Evolutionary conservation across 805 yeast species (phyloP).

Genomic region (Wickerhamiella lipophila): DNA sequence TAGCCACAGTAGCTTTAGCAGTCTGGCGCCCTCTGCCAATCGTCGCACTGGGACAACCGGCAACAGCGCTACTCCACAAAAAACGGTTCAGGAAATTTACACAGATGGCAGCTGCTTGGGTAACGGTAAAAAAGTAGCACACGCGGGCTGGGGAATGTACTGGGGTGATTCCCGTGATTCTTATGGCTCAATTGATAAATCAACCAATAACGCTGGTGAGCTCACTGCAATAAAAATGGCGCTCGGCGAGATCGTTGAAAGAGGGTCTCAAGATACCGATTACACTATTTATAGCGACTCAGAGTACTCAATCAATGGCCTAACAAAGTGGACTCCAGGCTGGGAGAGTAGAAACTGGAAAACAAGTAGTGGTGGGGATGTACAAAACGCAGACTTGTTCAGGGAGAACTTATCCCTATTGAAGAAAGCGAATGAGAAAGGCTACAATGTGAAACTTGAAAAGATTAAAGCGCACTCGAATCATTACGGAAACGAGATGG

Average conservation of each 20-base stretch:
- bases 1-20: too few species aligned
- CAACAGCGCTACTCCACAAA: not conserved
- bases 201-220: slow-evolving; percentile 74
- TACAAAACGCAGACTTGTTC: slow-evolving; percentile 44
- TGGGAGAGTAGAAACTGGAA: slow-evolving; percentile 52
- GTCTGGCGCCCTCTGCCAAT: not conserved
- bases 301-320: slow-evolving; percentile 43
- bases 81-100: not conserved
- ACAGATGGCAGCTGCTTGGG: slow-evolving; percentile 21
- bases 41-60: too few species aligned
- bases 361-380: slow-evolving; percentile 33
- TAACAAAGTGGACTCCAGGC: slow-evolving; percentile 43
- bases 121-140: slow-evolving; percentile 37
- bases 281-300: slow-evolving; percentile 55
- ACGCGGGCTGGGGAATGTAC: slow-evolving; percentile 66
- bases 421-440: slow-evolving; percentile 25
- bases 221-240: slow-evolving; percentile 54
- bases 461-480: slow-evolving; percentile 71
- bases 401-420: slow-evolving; percentile 29
- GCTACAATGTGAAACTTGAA: slow-evolving; percentile 32
- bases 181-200: slow-evolving; percentile 38
- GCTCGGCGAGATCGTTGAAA: slow-evolving; percentile 26
- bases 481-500: slow-evolving; percentile 56
- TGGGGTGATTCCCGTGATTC: slow-evolving; percentile 50
- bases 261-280: not conserved